These are phyloP conservation scores for Blakeslea trispora DNA, from an alignment of 371 early-diverging fungal genomes.

Conservation along the genomic window DNA sequence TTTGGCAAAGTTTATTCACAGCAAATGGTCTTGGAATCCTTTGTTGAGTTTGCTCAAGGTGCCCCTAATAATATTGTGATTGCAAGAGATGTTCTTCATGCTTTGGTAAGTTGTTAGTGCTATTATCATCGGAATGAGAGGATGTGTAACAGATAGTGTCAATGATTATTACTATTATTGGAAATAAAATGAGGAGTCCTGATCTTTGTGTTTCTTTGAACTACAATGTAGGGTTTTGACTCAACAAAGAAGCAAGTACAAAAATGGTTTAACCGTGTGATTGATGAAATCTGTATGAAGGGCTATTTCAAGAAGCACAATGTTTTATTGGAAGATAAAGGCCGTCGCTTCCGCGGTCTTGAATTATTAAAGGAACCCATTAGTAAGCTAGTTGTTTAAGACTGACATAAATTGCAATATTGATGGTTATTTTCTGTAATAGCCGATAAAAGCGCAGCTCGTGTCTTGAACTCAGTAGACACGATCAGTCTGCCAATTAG, in stretches of 20 bases:
- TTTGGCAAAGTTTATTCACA: constrained; percentile 23
- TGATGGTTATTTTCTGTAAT: too few relatives aligned
- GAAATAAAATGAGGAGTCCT: too few relatives aligned
- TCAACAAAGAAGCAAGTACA: constrained; percentile 4
- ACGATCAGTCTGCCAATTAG: constrained; percentile 1
- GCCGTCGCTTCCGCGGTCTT: constrained; percentile 25
- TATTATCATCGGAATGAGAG: too few relatives aligned
- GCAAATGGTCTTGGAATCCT: constrained; percentile 8
- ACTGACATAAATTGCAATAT: too few relatives aligned
- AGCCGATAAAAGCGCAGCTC: neutral
- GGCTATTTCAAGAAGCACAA: constrained; percentile 26
- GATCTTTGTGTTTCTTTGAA: too few relatives aligned
- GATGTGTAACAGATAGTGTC: too few relatives aligned
- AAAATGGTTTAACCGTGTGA: constrained; percentile 40
- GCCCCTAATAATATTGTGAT: constrained; percentile 33
- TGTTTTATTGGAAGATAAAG: constrained; percentile 5
- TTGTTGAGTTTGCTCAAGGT: constrained; percentile 27
- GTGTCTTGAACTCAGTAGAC: neutral
- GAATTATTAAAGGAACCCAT: constrained; percentile 12
- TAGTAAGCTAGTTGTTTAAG: constrained; percentile 11
- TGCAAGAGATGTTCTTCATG: constrained; percentile 33
- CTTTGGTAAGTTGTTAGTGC: constrained; percentile 47
- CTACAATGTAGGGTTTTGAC: constrained; percentile 44
- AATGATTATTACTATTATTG: too few relatives aligned
- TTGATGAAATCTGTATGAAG: constrained; percentile 24